Conservation (phyloP, 345 rosid genomes). For the Camelina hispida region DNA sequence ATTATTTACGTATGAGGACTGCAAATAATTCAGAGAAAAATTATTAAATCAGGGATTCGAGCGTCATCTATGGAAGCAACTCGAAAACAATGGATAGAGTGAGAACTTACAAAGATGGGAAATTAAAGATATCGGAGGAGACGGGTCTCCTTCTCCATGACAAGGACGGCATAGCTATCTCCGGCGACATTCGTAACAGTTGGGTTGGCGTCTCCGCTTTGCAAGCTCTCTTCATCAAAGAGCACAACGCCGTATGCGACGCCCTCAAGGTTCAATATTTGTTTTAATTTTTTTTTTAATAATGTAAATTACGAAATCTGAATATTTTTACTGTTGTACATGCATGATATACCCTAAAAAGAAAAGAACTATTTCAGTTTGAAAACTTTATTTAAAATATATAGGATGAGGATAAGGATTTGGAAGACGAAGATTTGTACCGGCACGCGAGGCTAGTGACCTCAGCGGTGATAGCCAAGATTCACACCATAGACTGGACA, state of each 20-base stretch:
- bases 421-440: conserved; percentile 61
- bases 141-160: conserved; percentile 56
- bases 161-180: conserved; percentile 45
- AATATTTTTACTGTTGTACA: background rate
- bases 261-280: conserved; percentile 48
- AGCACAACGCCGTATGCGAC: conserved; percentile 64
- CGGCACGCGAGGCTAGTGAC: conserved; percentile 62
- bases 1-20: background rate
- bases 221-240: conserved; percentile 59
- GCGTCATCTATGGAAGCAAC: conserved; percentile 61
- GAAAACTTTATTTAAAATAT: background rate
- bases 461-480: conserved; percentile 66
- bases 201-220: conserved; percentile 64
- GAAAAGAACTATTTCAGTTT: background rate
- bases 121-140: conserved; percentile 53
- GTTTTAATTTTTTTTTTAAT: background rate
- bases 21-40: background rate
- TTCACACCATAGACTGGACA: conserved; percentile 78
- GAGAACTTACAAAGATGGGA: conserved; percentile 60
- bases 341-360: too few species aligned
- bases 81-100: conserved; percentile 43
- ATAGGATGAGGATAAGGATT: conserved; percentile 46
- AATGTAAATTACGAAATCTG: background rate
- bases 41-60: conserved; percentile 56
- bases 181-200: conserved; percentile 60